These are phyloP conservation scores for Corymbia maculata DNA, from an alignment of 345 rosid species.

Conservation along the genomic window DNA sequence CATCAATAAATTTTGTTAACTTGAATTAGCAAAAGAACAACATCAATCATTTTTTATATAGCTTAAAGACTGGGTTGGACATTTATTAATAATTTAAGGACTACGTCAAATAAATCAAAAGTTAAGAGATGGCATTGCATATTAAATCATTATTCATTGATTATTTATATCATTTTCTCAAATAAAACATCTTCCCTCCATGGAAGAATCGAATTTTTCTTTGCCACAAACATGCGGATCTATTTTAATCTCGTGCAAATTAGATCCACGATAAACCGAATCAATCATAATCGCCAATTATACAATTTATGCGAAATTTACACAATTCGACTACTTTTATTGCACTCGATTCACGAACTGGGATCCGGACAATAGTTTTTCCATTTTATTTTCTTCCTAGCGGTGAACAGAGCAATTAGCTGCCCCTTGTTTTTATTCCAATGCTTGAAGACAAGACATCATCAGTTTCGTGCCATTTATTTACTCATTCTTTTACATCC, in stretches of 20 bases:
- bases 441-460: neutral
- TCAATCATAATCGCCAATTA: neutral
- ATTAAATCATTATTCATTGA: too few species aligned
- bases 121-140: too few species aligned
- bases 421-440: neutral
- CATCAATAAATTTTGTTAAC: too few species aligned
- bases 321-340: neutral
- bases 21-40: too few species aligned
- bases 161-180: too few species aligned
- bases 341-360: neutral
- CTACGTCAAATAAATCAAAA: too few species aligned
- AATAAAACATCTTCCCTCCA: too few species aligned
- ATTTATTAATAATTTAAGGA: too few species aligned
- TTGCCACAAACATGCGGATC: neutral
- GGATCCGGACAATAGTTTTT: neutral
- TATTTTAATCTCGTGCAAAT: neutral
- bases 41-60: too few species aligned
- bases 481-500: neutral
- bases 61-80: too few species aligned
- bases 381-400: neutral
- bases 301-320: too few species aligned
- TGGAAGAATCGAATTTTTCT: neutral
- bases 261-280: neutral
- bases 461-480: neutral
- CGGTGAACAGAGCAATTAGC: neutral